Conservation (phyloP, 2,329 filamentous ascomycete species). For the Monascus ruber region DNA sequence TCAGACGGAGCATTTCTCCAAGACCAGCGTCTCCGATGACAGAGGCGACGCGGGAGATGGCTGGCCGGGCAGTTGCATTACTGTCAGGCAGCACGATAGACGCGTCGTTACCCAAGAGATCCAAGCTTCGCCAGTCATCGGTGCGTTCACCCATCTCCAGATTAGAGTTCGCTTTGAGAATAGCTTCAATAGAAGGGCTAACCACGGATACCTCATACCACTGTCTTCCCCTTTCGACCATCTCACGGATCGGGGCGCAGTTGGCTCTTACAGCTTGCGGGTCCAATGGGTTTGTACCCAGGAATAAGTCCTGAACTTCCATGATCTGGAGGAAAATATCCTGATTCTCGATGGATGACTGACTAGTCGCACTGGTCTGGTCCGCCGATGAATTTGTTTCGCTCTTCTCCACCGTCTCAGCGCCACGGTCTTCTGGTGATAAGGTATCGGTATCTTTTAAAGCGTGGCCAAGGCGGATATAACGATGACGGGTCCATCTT, state of each 20-base stretch:
- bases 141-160: conserved; percentile 25
- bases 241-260: conserved; percentile 12
- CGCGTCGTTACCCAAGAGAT: conserved; percentile 19
- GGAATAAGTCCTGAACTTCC: conserved; percentile 27
- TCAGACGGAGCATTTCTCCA: conserved; percentile 18
- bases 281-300: conserved; percentile 11
- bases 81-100: conserved; percentile 5
- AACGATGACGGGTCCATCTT: conserved; percentile 21
- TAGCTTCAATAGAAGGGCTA: conserved; percentile 22
- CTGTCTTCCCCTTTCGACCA: conserved; percentile 20
- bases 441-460: not conserved
- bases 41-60: conserved; percentile 9
- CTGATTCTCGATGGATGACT: conserved; percentile 6
- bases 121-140: conserved; percentile 16
- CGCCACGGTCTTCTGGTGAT: not conserved
- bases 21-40: conserved; percentile 16
- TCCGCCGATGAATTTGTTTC: not conserved
- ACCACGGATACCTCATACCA: conserved; percentile 31
- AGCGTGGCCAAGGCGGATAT: conserved; percentile 5
- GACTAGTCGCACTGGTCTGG: conserved; percentile 3
- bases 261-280: conserved; percentile 17
- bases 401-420: not conserved
- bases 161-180: conserved; percentile 19
- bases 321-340: conserved; percentile 24
- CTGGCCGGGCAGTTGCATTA: not conserved